Percentiles rank a stretch among this genome's conserved stretches.
Conservation (phyloP, 2,329 filamentous ascomycete genomes). For the Aspergillus flavus region DNA sequence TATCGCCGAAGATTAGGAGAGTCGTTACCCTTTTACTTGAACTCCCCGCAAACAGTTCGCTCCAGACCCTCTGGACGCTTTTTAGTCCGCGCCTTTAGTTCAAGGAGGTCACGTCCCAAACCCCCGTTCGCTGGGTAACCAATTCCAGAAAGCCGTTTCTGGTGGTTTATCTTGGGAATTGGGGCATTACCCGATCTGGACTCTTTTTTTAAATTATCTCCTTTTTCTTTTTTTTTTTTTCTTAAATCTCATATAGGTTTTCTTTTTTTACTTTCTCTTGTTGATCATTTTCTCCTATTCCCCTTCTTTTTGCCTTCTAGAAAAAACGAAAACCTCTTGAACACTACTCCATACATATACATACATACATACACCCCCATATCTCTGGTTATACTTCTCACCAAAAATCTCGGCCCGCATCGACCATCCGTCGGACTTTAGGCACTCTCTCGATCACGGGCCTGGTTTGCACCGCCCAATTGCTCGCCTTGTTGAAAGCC, state of each 20-base stretch:
- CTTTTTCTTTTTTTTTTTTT: constrained; percentile 16
- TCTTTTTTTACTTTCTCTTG: constrained; percentile 4
- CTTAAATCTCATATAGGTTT: neutral
- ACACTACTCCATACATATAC: constrained; percentile 1
- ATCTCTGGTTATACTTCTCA: neutral
- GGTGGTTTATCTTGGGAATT: constrained; percentile 8
- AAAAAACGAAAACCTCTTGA: constrained; percentile 3
- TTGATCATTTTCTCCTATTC: constrained; percentile 12
- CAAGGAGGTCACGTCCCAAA: neutral
- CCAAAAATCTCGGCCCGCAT: constrained; percentile 11
- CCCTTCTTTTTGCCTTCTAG: constrained; percentile 1
- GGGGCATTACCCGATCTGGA: constrained; percentile 9
- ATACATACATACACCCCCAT: neutral
- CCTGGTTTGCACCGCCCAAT: constrained; percentile 21
- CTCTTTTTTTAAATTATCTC: constrained; percentile 15
- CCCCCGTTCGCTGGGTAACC: constrained; percentile 38
- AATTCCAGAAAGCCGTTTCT: constrained; percentile 13
- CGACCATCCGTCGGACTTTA: constrained; percentile 13
- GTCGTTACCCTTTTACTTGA: neutral
- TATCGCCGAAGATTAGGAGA: neutral
- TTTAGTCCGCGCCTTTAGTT: neutral
- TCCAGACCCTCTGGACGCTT: constrained; percentile 19
- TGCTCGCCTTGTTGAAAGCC: constrained; percentile 6
- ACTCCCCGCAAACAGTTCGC: constrained; percentile 33
- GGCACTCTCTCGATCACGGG: constrained; percentile 18